Evolutionary conservation across 208 protist genomes (phyloP).

Genomic region (Leishmania braziliensis): DNA sequence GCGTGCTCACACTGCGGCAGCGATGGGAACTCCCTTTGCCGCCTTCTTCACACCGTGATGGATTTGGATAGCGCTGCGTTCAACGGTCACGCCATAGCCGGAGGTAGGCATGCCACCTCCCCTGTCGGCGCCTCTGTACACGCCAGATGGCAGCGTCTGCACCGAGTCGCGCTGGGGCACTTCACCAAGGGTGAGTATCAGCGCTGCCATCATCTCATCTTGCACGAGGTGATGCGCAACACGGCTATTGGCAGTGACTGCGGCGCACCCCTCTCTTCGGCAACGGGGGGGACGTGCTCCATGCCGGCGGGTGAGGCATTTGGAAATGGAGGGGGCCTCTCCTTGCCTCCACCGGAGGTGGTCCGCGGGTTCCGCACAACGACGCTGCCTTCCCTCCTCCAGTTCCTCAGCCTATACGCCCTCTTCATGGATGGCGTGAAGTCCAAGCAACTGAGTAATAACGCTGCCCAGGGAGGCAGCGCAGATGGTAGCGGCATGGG

Average conservation of each 20-base stretch:
- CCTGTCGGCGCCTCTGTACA: neutral
- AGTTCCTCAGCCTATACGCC: constrained; percentile 81
- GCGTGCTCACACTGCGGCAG: neutral
- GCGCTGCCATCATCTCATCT: constrained; percentile 62
- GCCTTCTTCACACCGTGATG: constrained; percentile 1
- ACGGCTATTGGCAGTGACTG: neutral
- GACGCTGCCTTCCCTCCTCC: constrained; percentile 42
- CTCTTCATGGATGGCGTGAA: constrained; percentile 81
- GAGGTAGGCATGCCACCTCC: neutral
- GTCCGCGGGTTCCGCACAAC: constrained; percentile 36
- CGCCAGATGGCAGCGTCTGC: constrained; percentile 39
- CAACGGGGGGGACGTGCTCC: neutral
- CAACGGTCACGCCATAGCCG: neutral
- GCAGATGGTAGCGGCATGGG: constrained; percentile 3
- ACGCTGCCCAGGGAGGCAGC: constrained; percentile 15
- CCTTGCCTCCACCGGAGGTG: constrained; percentile 13
- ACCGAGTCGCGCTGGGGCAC: constrained; percentile 58
- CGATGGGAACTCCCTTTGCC: neutral
- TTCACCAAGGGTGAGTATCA: constrained; percentile 72
- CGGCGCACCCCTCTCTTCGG: neutral
- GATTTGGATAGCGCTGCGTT: neutral
- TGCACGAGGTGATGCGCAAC: constrained; percentile 54
- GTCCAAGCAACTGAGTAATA: constrained; percentile 42
- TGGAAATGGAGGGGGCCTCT: neutral
- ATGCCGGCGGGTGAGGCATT: neutral